phyloP scores from a whole-genome alignment of 441 rosid genomes.

The Corymbia citriodora region DNA sequence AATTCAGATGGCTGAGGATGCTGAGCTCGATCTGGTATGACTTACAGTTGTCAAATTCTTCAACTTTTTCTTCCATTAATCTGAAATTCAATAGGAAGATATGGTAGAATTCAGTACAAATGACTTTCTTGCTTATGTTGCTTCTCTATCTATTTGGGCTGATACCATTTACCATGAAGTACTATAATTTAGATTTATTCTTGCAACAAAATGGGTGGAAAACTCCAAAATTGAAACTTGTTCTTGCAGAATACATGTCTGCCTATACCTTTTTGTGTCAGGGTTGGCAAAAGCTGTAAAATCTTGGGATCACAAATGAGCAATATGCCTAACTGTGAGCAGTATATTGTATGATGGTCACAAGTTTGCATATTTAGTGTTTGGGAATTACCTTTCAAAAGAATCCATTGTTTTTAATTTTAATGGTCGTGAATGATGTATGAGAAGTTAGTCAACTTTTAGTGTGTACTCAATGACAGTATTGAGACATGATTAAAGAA shows the following conservation, averaged over 20 bases:
- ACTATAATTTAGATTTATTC: background rate
- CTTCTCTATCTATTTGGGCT: background rate
- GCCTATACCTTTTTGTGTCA: background rate
- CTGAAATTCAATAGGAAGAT: background rate
- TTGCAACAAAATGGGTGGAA: background rate
- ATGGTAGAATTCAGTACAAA: background rate
- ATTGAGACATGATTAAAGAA: background rate
- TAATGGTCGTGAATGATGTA: background rate
- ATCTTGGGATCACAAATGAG: background rate
- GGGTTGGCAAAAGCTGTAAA: background rate
- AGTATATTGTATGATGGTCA: background rate
- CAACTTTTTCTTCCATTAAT: background rate
- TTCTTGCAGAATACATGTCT: background rate
- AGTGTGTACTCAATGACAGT: background rate
- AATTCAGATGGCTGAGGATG: conserved; percentile 75
- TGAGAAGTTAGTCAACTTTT: background rate
- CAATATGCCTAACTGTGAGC: background rate
- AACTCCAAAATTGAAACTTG: background rate
- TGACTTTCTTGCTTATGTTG: background rate
- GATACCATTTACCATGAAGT: background rate
- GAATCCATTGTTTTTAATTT: background rate
- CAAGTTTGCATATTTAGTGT: background rate
- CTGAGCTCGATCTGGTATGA: conserved; percentile 81
- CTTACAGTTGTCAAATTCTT: background rate
- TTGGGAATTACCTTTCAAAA: background rate